A percentile compares a stretch with the other conserved stretches of the same genome.
These are phyloP conservation scores for Waltergamsia citrina DNA, from an alignment of 2,329 filamentous ascomycete species.

Conservation along the genomic window DNA sequence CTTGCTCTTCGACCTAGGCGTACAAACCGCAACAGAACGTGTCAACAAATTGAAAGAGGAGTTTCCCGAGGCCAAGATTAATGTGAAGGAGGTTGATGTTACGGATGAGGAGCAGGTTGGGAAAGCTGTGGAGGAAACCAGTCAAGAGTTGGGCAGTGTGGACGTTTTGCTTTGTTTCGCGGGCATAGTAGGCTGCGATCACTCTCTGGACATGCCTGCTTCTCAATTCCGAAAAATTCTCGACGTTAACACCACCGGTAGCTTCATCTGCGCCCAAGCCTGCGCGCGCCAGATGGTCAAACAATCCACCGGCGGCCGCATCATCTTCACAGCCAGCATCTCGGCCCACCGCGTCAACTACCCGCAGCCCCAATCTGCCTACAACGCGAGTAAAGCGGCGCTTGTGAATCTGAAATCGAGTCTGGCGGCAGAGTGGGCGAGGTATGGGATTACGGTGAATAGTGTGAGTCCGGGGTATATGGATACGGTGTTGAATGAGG, in stretches of 20 bases:
- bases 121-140: conserved; percentile 6
- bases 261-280: conserved; percentile 64
- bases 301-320: conserved; percentile 43
- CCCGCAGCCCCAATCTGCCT: conserved; percentile 62
- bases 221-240: conserved; percentile 53
- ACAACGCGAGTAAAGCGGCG: conserved; percentile 64
- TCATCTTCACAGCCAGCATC: conserved; percentile 59
- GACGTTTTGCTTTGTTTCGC: conserved; percentile 28
- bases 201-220: conserved; percentile 48
- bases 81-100: conserved; percentile 8
- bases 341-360: conserved; percentile 61
- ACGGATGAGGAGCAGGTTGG: conserved; percentile 8
- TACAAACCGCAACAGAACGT: conserved; percentile 17
- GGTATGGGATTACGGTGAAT: conserved; percentile 62
- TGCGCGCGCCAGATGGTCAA: conserved; percentile 40
- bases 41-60: conserved; percentile 7
- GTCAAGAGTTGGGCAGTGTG: conserved; percentile 8
- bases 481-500: conserved; percentile 66
- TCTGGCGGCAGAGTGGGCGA: conserved; percentile 65
- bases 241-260: conserved; percentile 64
- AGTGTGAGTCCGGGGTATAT: conserved; percentile 68
- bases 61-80: conserved; percentile 10
- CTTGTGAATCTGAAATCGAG: conserved; percentile 53
- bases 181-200: conserved; percentile 54
- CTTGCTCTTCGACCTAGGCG: conserved; percentile 54